Evolutionary conservation across 2,329 filamentous ascomycete genomes (phyloP).

Genomic region (Arachnopeziza araneosa): DNA sequence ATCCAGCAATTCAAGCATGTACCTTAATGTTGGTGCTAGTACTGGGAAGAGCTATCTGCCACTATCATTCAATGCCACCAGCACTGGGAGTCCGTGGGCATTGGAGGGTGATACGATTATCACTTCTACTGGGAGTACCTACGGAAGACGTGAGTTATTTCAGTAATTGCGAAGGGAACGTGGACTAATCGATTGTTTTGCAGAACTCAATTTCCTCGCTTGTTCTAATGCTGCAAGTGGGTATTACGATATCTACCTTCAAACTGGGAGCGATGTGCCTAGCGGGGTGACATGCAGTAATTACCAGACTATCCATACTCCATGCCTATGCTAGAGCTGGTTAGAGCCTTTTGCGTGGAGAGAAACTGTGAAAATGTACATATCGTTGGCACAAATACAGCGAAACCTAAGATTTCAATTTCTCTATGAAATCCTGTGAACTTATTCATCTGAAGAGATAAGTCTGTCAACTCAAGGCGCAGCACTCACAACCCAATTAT

Average conservation of each 20-base stretch:
- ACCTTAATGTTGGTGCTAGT: slow-evolving; percentile 39
- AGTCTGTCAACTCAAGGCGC: slow-evolving; percentile 8
- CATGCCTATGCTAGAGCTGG: not conserved
- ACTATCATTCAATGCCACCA: slow-evolving; percentile 39
- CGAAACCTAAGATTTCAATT: not conserved
- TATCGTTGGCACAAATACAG: not conserved
- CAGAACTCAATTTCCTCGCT: slow-evolving; percentile 47
- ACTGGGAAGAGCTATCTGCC: slow-evolving; percentile 40
- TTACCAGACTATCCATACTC: slow-evolving; percentile 38
- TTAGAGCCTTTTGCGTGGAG: slow-evolving; percentile 20
- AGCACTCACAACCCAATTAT: slow-evolving; percentile 14
- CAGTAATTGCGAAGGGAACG: not conserved
- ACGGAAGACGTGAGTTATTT: slow-evolving; percentile 34
- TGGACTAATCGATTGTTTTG: not conserved
- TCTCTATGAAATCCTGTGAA: too few relatives aligned
- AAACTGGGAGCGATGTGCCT: slow-evolving; percentile 46
- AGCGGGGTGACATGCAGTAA: slow-evolving; percentile 46
- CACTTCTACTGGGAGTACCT: slow-evolving; percentile 38
- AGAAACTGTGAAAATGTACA: not conserved
- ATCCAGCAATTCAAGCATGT: slow-evolving; percentile 42
- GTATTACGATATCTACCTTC: slow-evolving; percentile 47
- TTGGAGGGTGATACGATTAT: slow-evolving; percentile 45
- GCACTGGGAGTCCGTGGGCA: slow-evolving; percentile 44
- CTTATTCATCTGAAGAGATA: too few relatives aligned
- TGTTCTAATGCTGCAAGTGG: slow-evolving; percentile 33